Percentiles rank a stretch among this genome's conserved stretches.
Evolutionary conservation across 495 filamentous ascomycete genomes (phyloP).

Genomic region (Sabuloglossum arenarium): DNA sequence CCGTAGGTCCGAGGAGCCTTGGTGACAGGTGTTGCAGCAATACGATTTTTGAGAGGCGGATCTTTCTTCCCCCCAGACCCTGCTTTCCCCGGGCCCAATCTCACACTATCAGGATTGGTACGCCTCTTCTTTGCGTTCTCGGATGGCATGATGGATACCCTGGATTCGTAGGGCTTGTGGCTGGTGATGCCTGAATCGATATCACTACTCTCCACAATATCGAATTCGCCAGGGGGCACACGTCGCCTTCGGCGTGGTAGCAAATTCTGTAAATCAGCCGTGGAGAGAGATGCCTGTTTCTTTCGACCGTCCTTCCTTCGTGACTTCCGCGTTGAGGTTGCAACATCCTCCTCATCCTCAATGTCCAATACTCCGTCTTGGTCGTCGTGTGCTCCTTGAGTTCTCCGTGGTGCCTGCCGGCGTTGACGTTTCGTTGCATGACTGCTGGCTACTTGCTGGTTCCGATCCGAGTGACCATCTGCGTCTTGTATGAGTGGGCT

Average conservation of each 20-base stretch:
- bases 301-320: not conserved
- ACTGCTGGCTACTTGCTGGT: not conserved
- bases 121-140: not conserved
- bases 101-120: not conserved
- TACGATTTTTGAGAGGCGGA: slow-evolving; percentile 20
- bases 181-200: slow-evolving; percentile 8
- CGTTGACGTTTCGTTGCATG: not conserved
- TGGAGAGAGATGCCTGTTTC: slow-evolving; percentile 15
- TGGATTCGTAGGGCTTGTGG: not conserved
- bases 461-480: not conserved
- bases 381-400: not conserved
- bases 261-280: slow-evolving; percentile 24
- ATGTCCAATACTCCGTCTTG: not conserved
- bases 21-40: slow-evolving; percentile 5
- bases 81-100: slow-evolving; percentile 13
- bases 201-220: slow-evolving; percentile 18
- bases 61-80: slow-evolving; percentile 14
- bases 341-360: not conserved
- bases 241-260: slow-evolving; percentile 26
- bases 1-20: slow-evolving; percentile 2
- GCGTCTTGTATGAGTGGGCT: slow-evolving; percentile 8
- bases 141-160: not conserved
- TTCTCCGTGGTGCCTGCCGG: not conserved
- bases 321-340: not conserved
- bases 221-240: slow-evolving; percentile 12